Evolutionary conservation across 345 rosid genomes (phyloP).

Genomic region (Mercurialis annua): DNA sequence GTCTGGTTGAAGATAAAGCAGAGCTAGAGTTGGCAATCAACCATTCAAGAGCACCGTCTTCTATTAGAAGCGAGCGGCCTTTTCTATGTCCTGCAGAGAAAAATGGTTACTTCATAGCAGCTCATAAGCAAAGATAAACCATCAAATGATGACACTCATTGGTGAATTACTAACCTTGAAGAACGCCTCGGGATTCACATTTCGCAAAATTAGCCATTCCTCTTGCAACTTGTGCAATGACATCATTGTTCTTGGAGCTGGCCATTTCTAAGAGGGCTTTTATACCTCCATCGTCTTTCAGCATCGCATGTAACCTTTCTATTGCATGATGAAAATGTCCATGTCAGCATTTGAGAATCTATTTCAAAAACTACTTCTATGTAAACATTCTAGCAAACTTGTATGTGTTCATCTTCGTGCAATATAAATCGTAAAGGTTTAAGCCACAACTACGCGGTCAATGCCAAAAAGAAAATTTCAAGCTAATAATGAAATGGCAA

Average conservation of each 20-base stretch:
- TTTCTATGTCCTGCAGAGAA: constrained; percentile 60
- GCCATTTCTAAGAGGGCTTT: constrained; percentile 72
- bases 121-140: neutral
- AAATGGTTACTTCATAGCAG: constrained; percentile 10
- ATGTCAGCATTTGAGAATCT: neutral
- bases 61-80: constrained; percentile 74
- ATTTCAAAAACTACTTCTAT: neutral
- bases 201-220: constrained; percentile 95
- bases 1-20: constrained; percentile 59
- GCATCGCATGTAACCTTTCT: constrained; percentile 67
- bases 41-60: constrained; percentile 80
- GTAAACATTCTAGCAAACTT: neutral
- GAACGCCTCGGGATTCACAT: constrained; percentile 78
- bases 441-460: neutral
- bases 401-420: neutral
- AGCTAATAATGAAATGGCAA: neutral
- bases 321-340: constrained; percentile 17
- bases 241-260: constrained; percentile 56
- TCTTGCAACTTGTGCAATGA: constrained; percentile 87
- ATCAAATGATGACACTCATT: neutral
- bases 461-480: neutral
- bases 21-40: constrained; percentile 51
- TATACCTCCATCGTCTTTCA: constrained; percentile 82
- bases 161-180: constrained; percentile 54
- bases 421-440: neutral